Evolutionary conservation across 257 asterid genomes (phyloP).

Genomic region (Lavandula angustifolia): DNA sequence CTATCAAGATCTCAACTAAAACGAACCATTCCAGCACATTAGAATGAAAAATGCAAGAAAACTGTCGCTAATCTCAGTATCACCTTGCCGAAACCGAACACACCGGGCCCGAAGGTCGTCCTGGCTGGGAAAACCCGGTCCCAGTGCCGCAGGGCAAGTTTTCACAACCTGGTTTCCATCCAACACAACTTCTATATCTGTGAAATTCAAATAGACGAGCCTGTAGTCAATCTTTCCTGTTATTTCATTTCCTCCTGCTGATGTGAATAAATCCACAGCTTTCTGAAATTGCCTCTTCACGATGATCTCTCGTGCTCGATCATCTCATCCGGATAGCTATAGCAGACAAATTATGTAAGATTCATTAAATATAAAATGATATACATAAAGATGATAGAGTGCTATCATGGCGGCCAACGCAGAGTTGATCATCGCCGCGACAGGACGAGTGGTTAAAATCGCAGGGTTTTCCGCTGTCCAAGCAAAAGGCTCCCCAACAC

Average conservation of each 20-base stretch:
- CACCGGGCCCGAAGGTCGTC: slow-evolving; percentile 79
- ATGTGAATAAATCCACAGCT: slow-evolving; percentile 50
- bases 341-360: background rate
- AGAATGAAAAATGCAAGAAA: too few species aligned
- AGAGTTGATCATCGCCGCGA: slow-evolving; percentile 58
- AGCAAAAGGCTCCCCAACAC: slow-evolving; percentile 66
- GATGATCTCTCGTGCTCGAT: slow-evolving; percentile 60
- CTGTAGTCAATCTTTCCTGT: slow-evolving; percentile 53
- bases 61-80: slow-evolving; percentile 40
- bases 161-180: slow-evolving; percentile 47
- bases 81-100: slow-evolving; percentile 61
- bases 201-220: slow-evolving; percentile 47
- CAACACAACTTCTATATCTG: slow-evolving; percentile 46
- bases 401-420: slow-evolving; percentile 49
- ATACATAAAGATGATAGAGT: background rate
- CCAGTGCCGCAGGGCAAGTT: slow-evolving; percentile 72
- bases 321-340: slow-evolving; percentile 62
- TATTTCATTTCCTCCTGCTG: slow-evolving; percentile 54
- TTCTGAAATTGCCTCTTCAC: slow-evolving; percentile 61
- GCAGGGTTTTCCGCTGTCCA: slow-evolving; percentile 59
- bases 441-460: slow-evolving; percentile 67
- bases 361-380: background rate
- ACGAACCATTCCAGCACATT: background rate
- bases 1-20: background rate
- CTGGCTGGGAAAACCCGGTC: slow-evolving; percentile 72